A percentile compares a stretch with the other conserved stretches of the same genome.
phyloP scores from a whole-genome alignment of 805 yeast genomes.

The Candida ovalis region DNA sequence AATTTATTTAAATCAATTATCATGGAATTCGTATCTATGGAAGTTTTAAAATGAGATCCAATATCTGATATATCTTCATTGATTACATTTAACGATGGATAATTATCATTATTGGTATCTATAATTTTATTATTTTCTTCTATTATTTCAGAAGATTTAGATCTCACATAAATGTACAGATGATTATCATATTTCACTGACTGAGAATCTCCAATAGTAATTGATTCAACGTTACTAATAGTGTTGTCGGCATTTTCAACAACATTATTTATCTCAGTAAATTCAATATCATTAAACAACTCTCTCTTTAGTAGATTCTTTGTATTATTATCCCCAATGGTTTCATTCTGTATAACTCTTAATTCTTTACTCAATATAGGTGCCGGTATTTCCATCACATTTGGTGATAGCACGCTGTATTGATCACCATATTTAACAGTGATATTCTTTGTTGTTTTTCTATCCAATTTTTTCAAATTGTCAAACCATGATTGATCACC shows the following conservation, averaged over 20 bases:
- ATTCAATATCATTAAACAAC: conserved; percentile 28
- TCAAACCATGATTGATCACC: conserved; percentile 20
- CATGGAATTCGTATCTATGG: conserved; percentile 7
- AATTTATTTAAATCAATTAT: conserved; percentile 26
- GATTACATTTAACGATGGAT: conserved; percentile 26
- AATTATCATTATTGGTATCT: conserved; percentile 14
- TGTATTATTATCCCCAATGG: conserved; percentile 20
- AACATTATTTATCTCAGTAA: conserved; percentile 25
- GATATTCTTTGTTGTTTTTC: conserved; percentile 8
- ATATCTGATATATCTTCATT: conserved; percentile 9
- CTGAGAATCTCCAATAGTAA: conserved; percentile 3
- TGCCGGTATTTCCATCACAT: conserved; percentile 21
- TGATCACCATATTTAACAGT: conserved; percentile 12
- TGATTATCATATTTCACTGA: conserved; percentile 20
- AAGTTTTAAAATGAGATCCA: conserved; percentile 15
- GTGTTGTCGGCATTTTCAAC: conserved; percentile 1
- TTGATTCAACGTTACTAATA: conserved; percentile 13
- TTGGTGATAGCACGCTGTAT: conserved; percentile 2
- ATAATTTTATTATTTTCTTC: conserved; percentile 2
- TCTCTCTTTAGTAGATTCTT: conserved; percentile 16
- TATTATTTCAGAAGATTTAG: conserved; percentile 17
- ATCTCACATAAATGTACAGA: conserved; percentile 27
- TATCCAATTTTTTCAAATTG: conserved; percentile 8
- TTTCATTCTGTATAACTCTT: conserved; percentile 27
- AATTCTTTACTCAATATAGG: conserved; percentile 29